Conservation (phyloP, 257 asterid genomes). For the Solanum gandarillasii region DNA sequence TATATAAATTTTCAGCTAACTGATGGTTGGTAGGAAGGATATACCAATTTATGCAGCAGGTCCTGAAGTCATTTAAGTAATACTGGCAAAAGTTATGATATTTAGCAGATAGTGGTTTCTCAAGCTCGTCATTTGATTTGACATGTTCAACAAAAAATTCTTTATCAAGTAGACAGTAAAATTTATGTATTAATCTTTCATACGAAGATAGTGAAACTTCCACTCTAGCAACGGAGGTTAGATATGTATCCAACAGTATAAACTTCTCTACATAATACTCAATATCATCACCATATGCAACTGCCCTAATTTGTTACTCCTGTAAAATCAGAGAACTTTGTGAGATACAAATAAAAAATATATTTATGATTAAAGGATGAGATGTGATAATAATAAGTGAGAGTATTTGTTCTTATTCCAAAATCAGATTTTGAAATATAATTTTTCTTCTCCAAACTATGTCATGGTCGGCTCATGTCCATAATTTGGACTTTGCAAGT, state of each 20-base stretch:
- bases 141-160: background rate
- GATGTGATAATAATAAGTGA: too few relatives aligned
- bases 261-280: background rate
- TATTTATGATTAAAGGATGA: too few relatives aligned
- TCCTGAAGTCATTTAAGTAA: too few relatives aligned
- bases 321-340: background rate
- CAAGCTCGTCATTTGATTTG: background rate
- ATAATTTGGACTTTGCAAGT: too few relatives aligned
- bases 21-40: background rate
- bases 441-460: background rate
- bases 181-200: background rate
- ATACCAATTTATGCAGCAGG: too few relatives aligned
- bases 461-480: too few relatives aligned
- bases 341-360: background rate
- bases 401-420: too few relatives aligned
- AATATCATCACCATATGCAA: background rate
- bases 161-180: background rate
- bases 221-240: background rate
- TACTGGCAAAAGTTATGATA: too few relatives aligned
- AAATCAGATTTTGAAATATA: background rate
- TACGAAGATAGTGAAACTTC: background rate
- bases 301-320: background rate
- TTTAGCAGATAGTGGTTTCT: too few relatives aligned
- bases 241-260: background rate
- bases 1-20: too few relatives aligned